A percentile compares a stretch with the other conserved stretches of the same genome.
These are phyloP conservation scores for Funneliformis mosseae DNA, from an alignment of 192 early-diverging fungal genomes.

Conservation along the genomic window DNA sequence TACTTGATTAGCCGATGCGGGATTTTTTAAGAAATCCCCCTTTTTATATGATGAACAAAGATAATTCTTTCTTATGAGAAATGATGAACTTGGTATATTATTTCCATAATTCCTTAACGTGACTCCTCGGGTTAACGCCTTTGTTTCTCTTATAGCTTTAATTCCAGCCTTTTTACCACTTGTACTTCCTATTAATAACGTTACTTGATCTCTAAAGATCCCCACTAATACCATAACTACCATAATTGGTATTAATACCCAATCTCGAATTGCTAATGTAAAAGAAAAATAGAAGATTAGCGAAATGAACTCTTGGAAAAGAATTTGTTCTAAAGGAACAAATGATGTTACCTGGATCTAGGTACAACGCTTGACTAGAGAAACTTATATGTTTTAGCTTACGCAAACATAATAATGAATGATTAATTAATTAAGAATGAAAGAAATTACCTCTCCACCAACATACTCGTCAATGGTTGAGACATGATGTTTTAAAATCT, in stretches of 20 bases:
- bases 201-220: conserved; percentile 90
- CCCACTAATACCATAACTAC: conserved; percentile 97
- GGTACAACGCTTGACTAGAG: conserved; percentile 23
- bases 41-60: conserved; percentile 78
- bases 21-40: conserved; percentile 86
- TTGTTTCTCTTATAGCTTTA: conserved; percentile 83
- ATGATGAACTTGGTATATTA: conserved; percentile 72
- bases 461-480: no score
- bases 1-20: conserved; percentile 59
- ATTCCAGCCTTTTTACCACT: conserved; percentile 80
- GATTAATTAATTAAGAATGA: no score
- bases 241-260: conserved; percentile 97
- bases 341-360: conserved; percentile 21
- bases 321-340: no score
- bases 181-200: conserved; percentile 80
- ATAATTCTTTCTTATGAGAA: conserved; percentile 70
- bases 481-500: no score
- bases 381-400: no score
- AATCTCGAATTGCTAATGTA: conserved; percentile 76
- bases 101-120: conserved; percentile 68
- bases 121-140: conserved; percentile 75
- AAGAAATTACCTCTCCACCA: no score
- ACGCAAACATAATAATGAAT: no score
- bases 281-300: neutral
- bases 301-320: neutral